Evolutionary conservation across 2,329 filamentous ascomycete species (phyloP).

Genomic region (Botrytis fragariae): DNA sequence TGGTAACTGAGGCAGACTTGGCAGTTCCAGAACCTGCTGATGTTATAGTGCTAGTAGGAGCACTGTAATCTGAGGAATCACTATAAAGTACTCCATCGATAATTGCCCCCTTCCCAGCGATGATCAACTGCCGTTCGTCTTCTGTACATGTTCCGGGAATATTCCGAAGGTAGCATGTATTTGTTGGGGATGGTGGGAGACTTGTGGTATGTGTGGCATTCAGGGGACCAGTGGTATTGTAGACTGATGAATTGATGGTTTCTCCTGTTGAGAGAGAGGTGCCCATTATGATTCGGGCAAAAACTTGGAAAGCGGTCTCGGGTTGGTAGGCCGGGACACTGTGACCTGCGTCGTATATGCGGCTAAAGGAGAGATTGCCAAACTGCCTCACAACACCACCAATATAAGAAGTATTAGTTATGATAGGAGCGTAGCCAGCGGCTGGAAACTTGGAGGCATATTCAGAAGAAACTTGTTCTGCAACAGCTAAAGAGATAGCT

Average conservation of each 20-base stretch:
- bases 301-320: conserved; percentile 52
- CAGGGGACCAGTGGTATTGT: conserved; percentile 55
- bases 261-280: conserved; percentile 51
- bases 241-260: conserved; percentile 50
- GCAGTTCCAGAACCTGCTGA: conserved; percentile 19
- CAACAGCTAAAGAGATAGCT: conserved; percentile 63
- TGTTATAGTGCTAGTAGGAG: conserved; percentile 25
- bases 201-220: conserved; percentile 57
- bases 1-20: conserved; percentile 30
- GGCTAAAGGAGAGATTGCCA: conserved; percentile 68
- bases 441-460: conserved; percentile 57
- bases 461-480: conserved; percentile 46
- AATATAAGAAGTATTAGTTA: conserved; percentile 65
- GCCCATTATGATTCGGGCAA: conserved; percentile 57
- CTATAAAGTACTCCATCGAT: conserved; percentile 58
- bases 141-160: conserved; percentile 53
- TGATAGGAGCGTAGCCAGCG: conserved; percentile 70
- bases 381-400: conserved; percentile 74
- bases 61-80: conserved; percentile 43
- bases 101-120: conserved; percentile 51
- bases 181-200: conserved; percentile 46
- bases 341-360: conserved; percentile 66
- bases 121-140: conserved; percentile 49
- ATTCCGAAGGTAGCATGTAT: conserved; percentile 61
- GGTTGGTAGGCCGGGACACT: conserved; percentile 58